These are phyloP conservation scores for Eucalyptus sideroxylon DNA, from an alignment of 345 rosid species.

Conservation along the genomic window DNA sequence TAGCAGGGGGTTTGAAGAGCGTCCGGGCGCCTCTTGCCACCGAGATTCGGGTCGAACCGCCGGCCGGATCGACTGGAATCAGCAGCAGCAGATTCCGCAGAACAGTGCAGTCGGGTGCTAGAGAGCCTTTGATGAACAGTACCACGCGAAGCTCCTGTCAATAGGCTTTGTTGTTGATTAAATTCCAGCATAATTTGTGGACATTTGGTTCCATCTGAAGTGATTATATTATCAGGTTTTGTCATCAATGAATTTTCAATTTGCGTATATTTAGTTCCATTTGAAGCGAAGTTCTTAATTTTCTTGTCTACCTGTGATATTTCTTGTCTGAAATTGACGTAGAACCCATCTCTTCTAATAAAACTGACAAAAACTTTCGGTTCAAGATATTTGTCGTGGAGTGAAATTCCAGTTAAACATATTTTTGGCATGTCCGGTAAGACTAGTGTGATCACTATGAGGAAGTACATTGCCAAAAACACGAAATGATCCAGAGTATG, in stretches of 20 bases:
- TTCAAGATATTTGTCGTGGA: too few relatives aligned
- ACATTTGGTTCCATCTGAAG: neutral
- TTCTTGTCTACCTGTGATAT: neutral
- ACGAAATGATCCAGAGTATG: neutral
- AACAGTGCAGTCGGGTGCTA: too few relatives aligned
- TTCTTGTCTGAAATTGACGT: rapidly evolving
- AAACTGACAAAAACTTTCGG: rapidly evolving
- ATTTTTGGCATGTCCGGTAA: neutral
- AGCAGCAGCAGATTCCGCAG: too few relatives aligned
- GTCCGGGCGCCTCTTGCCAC: too few relatives aligned
- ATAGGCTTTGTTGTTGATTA: neutral
- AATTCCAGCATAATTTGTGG: neutral
- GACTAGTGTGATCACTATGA: neutral
- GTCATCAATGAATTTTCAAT: too few relatives aligned
- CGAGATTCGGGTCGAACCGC: too few relatives aligned
- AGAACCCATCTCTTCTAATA: too few relatives aligned
- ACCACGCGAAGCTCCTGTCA: too few relatives aligned
- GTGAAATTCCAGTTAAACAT: neutral
- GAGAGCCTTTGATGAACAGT: too few relatives aligned
- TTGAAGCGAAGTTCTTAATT: neutral
- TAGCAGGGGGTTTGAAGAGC: too few relatives aligned
- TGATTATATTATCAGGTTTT: neutral
- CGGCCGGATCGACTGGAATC: too few relatives aligned
- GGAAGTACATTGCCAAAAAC: neutral
- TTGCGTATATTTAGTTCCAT: neutral